These are phyloP conservation scores for Vaccinium macrocarpon DNA, from an alignment of 148 eudicot genomes.

Conservation along the genomic window DNA sequence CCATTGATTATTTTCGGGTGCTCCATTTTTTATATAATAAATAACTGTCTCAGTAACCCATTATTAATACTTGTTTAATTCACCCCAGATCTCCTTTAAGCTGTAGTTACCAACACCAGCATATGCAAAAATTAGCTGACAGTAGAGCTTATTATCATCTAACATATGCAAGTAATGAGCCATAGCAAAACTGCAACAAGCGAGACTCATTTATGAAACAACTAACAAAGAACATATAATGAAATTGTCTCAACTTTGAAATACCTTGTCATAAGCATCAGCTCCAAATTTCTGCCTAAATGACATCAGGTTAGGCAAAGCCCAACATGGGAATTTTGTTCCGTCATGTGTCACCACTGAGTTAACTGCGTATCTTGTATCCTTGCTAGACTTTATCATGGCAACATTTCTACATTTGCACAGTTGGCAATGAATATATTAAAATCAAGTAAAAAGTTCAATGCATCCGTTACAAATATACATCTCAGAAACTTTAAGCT, in stretches of 20 bases:
- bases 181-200: not conserved
- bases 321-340: slow-evolving; percentile 74
- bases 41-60: not conserved
- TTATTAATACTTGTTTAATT: not conserved
- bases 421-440: not conserved
- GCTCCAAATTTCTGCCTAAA: slow-evolving; percentile 55
- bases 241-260: not conserved
- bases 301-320: slow-evolving; percentile 55
- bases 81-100: not conserved
- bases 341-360: slow-evolving; percentile 94
- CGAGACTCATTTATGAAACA: not conserved
- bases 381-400: slow-evolving; percentile 85
- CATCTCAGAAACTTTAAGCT: not conserved
- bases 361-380: slow-evolving; percentile 68
- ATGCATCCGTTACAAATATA: not conserved
- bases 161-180: not conserved
- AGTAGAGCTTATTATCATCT: not conserved
- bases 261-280: slow-evolving; percentile 68
- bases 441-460: not conserved
- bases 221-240: not conserved
- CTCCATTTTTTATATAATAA: not conserved
- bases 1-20: not conserved
- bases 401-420: slow-evolving; percentile 56
- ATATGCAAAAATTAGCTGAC: not conserved
- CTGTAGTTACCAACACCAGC: not conserved